These are phyloP conservation scores for Dictyostelium capitatum DNA, from an alignment of 78 protist species.

Conservation along the genomic window DNA sequence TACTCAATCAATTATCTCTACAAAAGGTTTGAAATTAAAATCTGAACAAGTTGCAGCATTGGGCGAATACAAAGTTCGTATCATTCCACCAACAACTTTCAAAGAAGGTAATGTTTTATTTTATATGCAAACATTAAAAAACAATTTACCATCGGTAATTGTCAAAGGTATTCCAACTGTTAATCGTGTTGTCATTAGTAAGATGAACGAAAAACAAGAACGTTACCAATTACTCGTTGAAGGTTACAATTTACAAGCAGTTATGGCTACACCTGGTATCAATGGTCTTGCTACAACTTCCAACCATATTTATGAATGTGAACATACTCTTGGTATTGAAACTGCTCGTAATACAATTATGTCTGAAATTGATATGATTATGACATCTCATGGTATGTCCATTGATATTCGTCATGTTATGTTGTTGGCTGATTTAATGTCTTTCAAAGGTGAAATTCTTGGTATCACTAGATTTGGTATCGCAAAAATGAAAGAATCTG, in stretches of 20 bases:
- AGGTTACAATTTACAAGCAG: constrained; percentile 84
- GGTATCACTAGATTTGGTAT: constrained; percentile 99
- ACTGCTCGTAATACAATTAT: constrained; percentile 97
- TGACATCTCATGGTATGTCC: constrained; percentile 96
- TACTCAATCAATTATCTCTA: constrained; percentile 35
- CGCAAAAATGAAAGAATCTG: constrained; percentile 95
- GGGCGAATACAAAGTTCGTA: constrained; percentile 12
- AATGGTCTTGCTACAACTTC: constrained; percentile 79
- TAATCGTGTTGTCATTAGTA: constrained; percentile 90
- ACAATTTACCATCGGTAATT: constrained; percentile 81
- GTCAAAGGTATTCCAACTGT: constrained; percentile 85
- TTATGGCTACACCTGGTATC: constrained; percentile 88
- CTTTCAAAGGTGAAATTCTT: constrained; percentile 95
- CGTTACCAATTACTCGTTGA: constrained; percentile 87
- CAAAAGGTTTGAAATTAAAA: constrained; percentile 84
- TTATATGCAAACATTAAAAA: constrained; percentile 78
- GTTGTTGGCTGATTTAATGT: constrained; percentile 99
- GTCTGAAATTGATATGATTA: constrained; percentile 91
- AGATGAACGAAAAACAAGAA: constrained; percentile 68
- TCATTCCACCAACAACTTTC: background rate
- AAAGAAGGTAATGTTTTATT: constrained; percentile 30
- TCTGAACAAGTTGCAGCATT: background rate
- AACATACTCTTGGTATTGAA: constrained; percentile 95
- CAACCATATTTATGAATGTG: constrained; percentile 95
- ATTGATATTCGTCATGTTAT: constrained; percentile 96